Base-by-base conservation (phyloP, 2,329 filamentous ascomycete genomes). In the Zasmidium cellare region DNA sequence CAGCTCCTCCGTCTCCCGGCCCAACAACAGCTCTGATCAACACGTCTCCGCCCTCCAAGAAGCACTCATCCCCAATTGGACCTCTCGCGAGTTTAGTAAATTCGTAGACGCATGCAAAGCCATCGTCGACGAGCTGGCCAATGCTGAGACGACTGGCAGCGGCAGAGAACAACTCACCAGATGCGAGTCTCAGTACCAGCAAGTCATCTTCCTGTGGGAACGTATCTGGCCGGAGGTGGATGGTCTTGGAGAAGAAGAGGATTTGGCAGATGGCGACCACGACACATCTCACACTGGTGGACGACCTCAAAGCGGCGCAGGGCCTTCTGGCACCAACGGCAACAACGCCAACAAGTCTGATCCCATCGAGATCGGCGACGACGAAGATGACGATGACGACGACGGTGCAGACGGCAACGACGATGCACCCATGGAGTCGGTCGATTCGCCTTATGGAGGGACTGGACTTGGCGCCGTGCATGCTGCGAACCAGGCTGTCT, bases 51-150 rank as follows among this genome's bases (percentile, higher is more conserved):
- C 78, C 31, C 74, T 81, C 11, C 78, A 80, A 64, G 78, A 80
- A 67, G 75, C 77, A 5, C 70, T 81, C 22, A 80, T 81, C 46
- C 79, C 78, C 1, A 81, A 81, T 62, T 81, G 79, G 78, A 80
- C 78, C 0, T 80, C 79, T 0, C 73, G 76, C 11, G 77, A 79
- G 46, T 80, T 80, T 63, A 71, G 67, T 64, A 80, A 80, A 58
- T 81, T 80, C 58, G 78, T 80, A 18, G 78, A 80, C 49, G 79
- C 79, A 3, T 79, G 76, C 56, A 73, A 76, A 45, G 71, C 74
- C 2, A 76, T 80, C 23, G 79, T 80, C 48, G 79, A 81, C 61
- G 79, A 81, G 61, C 73, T 80, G 12, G 79, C 79, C 23, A 80
- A 80, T 60, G 74, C 74, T 3, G 76, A 77, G 24, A 79, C 76